Evolutionary conservation across 208 protist species (phyloP), one percentile per base, ranked within the genome.

Genomic region (Naegleria fowleri): DNA sequence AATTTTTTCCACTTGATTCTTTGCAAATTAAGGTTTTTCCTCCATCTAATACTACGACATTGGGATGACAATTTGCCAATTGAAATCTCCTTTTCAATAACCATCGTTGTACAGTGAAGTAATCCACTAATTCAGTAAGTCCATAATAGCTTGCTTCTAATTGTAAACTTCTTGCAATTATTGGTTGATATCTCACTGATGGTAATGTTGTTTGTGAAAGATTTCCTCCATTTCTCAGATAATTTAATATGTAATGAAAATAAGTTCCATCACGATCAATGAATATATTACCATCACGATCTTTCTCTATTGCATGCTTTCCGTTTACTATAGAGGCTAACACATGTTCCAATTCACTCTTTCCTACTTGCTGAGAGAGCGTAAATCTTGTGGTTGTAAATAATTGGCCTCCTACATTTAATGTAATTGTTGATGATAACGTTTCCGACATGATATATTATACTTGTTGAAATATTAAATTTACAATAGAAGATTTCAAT

Each of bases 241-340:
- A 86, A 48, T 86, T 86, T 29, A 86, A 86, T 33, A 86, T 40
- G 38, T 33, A 86, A 48, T 86, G 33, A 86, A 86, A 86, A 33
- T 86, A 43, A 43, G 33, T 29, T 39, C 83, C 83, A 86, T 86
- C 83, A 0, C 83, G 83, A 48, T 86, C 83, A 38, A 86, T 86
- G 41, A 86, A 86, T 25, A 86, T 43, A 48, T 86, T 86, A 9
- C 83, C 83, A 33, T 86, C 16, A 33, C n/a, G 6, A 48, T 86
- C 83, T 48, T 43, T 40, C 7, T 43, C 29, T 36, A 79, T 33
- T 1, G 16, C 25, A 33, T 36, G 29, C 9, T 33, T 79, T 36
- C 29, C 16, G 36, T 79, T 79, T 36, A n/a, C n/a, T n/a, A 79
- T 79, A 36, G 67, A 29, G 9, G 67, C 16, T 13, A 79, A 79